Conservation (phyloP, 345 rosid species). For the Acer campestre region DNA sequence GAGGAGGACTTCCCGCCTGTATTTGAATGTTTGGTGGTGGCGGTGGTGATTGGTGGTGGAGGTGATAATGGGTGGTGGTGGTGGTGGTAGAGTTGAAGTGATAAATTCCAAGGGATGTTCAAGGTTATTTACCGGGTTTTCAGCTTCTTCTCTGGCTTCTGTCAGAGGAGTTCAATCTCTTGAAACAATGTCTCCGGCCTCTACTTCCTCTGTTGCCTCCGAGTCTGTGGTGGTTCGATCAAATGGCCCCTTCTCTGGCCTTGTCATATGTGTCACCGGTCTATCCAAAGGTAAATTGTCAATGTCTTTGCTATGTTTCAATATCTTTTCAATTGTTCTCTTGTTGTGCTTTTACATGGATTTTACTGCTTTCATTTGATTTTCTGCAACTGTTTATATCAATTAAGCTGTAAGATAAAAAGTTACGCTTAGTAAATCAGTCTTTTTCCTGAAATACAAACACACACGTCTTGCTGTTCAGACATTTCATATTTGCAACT, state of each 20-base stretch:
- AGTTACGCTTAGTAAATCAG: background rate
- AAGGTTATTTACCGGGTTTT: constrained; percentile 54
- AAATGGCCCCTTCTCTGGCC: constrained; percentile 65
- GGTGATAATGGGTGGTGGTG: constrained; percentile 51
- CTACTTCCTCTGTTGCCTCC: constrained; percentile 45
- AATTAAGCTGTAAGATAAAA: background rate
- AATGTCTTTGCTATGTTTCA: background rate
- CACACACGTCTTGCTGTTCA: background rate
- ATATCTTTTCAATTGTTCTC: background rate
- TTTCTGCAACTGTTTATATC: background rate
- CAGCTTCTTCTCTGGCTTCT: constrained; percentile 52
- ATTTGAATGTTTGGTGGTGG: background rate
- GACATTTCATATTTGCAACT: background rate
- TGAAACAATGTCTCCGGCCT: constrained; percentile 47
- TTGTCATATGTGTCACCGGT: constrained; percentile 90
- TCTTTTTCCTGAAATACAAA: too few species aligned
- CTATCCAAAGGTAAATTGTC: constrained; percentile 70
- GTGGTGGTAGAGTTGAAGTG: constrained; percentile 58
- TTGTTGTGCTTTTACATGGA: background rate
- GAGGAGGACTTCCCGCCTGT: constrained; percentile 16
- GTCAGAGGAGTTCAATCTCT: constrained; percentile 41
- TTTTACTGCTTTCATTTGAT: constrained; percentile 1
- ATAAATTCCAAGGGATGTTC: constrained; percentile 81
- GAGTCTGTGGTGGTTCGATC: constrained; percentile 39
- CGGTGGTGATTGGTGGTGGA: constrained; percentile 14